Evolutionary conservation across 2,329 filamentous ascomycete genomes (phyloP), one percentile per base, ranked within the genome.

Genomic region (Harringtonia lauricola): DNA sequence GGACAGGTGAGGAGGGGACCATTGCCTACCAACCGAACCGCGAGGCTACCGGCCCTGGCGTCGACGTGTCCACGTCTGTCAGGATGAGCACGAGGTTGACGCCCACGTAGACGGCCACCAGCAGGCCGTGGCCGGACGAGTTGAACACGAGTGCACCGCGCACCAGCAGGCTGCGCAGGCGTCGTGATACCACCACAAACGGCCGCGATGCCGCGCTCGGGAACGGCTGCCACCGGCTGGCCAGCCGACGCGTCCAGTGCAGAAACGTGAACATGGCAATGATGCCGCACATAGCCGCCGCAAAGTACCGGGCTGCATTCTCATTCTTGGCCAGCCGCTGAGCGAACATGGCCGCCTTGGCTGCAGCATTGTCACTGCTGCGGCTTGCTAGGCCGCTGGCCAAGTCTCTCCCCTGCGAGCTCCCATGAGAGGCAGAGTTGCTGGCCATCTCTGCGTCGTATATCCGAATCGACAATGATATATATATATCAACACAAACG

Each of bases 1-100:
- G 8, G 12, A 7, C 30, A 24, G 8, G 30, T 19, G 5, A 19
- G 9, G 15, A 26, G 14, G 21, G 4, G 12, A 28, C 6, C 17
- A 33, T 15, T 12, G 13, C 57, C 43, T 48, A 62, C 60, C 59
- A 61, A 30, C 59, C 60, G 44, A 59, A 55, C 26, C 60, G 53
- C 3, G 56, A 52, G 5, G 49, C 58, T 13, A 54, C 43, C 29
- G 43, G 49, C 7, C 48, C 43, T n/a, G 49, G 38, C 10, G 45
- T 51, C 21, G 44, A 49, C 9, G 36, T 45, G 37, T 59, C 52
- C 18, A 60, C 48, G 22, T 60, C 54, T n/a, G 55, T 57, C 29
- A 62, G 52, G 10, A 51, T 48, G 22, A 59, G 38, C 15, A 51
- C 49, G 17, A 54, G 39, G 45, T 61, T 61, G 48, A 59, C 53